Evolutionary conservation across 345 rosid species (phyloP).

Genomic region (Chamaenerion angustifolium): DNA sequence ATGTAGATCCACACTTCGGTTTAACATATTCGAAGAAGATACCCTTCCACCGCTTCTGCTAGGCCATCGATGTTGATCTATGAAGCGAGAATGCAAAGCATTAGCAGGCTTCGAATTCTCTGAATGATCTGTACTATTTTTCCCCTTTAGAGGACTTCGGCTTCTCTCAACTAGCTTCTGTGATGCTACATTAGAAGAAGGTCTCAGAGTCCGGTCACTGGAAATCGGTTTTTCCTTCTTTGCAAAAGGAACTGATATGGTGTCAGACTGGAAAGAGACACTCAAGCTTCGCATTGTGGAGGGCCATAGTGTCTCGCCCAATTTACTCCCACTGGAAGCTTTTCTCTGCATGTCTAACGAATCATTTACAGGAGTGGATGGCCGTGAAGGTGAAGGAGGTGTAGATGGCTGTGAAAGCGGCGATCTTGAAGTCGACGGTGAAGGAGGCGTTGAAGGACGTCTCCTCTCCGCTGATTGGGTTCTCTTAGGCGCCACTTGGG

Average conservation of each 20-base stretch:
- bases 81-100: conserved; percentile 48
- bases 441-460: conserved; percentile 70
- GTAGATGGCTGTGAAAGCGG: conserved; percentile 26
- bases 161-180: conserved; percentile 62
- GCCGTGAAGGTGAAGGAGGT: conserved; percentile 23
- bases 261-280: conserved; percentile 87
- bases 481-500: conserved; percentile 54
- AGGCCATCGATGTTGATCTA: conserved; percentile 96
- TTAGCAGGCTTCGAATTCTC: conserved; percentile 90
- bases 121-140: conserved; percentile 60
- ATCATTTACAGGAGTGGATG: conserved; percentile 65
- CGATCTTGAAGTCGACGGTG: conserved; percentile 20
- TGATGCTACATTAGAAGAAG: conserved; percentile 61
- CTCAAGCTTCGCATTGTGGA: conserved; percentile 98
- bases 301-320: conserved; percentile 96
- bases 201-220: conserved; percentile 65
- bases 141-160: conserved; percentile 74
- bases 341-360: conserved; percentile 46
- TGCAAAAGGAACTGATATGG: conserved; percentile 60
- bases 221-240: conserved; percentile 74
- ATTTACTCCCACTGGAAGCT: conserved; percentile 33
- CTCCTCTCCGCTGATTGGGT: conserved; percentile 76
- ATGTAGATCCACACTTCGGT: conserved; percentile 46
- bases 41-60: conserved; percentile 57
- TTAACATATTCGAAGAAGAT: conserved; percentile 14